A percentile compares a stretch with the other conserved stretches of the same genome.
These are phyloP conservation scores for Monosporascus ibericus DNA, from an alignment of 2,329 filamentous ascomycete genomes.

Conservation along the genomic window DNA sequence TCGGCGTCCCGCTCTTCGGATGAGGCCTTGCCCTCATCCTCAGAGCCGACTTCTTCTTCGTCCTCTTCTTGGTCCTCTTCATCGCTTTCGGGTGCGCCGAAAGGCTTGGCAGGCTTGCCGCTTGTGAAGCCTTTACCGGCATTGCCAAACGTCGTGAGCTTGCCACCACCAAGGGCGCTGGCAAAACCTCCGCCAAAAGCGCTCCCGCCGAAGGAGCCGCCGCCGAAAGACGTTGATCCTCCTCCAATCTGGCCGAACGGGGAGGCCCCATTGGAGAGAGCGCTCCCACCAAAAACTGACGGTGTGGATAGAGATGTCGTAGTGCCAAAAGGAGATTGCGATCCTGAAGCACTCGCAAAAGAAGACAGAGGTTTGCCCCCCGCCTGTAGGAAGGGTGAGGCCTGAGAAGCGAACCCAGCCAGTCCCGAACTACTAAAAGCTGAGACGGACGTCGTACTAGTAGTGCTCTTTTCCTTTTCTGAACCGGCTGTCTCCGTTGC, in stretches of 20 bases:
- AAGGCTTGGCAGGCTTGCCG: constrained; percentile 62
- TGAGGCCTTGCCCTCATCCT: constrained; percentile 33
- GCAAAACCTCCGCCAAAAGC: constrained; percentile 45
- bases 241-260: constrained; percentile 23
- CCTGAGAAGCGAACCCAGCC: constrained; percentile 60
- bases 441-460: constrained; percentile 42
- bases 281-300: constrained; percentile 43
- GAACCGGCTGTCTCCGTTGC: constrained; percentile 10
- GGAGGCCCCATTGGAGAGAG: constrained; percentile 20
- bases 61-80: constrained; percentile 32
- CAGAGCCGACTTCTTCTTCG: constrained; percentile 38
- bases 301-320: constrained; percentile 34
- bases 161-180: constrained; percentile 31
- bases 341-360: constrained; percentile 44
- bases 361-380: constrained; percentile 21
- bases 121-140: constrained; percentile 47
- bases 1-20: constrained; percentile 40
- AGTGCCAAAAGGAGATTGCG: constrained; percentile 29
- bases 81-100: constrained; percentile 70
- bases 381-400: constrained; percentile 33
- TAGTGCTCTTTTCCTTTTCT: constrained; percentile 23
- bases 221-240: constrained; percentile 25
- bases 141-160: constrained; percentile 65
- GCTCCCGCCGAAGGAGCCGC: constrained; percentile 43
- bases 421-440: constrained; percentile 56